Evolutionary conservation across 306 rosid genomes (phyloP), one percentile per base, ranked within the genome.

Genomic region (Adenanthera pavonina): DNA sequence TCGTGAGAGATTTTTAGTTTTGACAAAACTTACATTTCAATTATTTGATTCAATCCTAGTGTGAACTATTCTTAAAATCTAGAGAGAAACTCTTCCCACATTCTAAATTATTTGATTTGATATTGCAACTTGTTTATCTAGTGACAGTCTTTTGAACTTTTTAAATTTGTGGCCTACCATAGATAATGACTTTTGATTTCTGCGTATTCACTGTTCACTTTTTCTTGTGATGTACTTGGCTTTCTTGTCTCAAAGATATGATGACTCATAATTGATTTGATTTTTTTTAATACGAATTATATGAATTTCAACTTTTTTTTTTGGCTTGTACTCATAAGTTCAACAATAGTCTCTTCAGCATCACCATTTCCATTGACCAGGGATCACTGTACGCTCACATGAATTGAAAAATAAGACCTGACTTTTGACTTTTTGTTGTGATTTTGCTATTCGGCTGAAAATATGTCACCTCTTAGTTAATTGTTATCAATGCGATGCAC

Each of bases 1-100:
- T n/a, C n/a, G n/a, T n/a, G n/a, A n/a, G 64, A 8, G 30, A 8
- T n/a, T 20, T 5, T 8, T n/a, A 20, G 25, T 60, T 60, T 25
- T 25, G 8, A 57, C 16, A 2, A 14, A 78, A 52, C 35, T 25
- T 35, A 12, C 19, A 10, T 48, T 5, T 35, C 34, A 10, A 36
- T 78, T 65, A 48, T 78, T 66, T 49, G 35, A 78, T 72, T 72
- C 62, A 60, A 60, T 25, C 66, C 10, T 57, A 57, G 34, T 57
- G 7, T 3, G 66, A 30, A 60, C 6, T 25, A 30, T 25, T 9
- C 36, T 20, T 35, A 60, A 9, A 40, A 40, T 40, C 3, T 40
- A 25, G 30, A 25, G 30, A 25, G 30, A 25, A 25, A 25, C 30
- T 25, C 30, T 25, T 25, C 30, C 30, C 30, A 25, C 30, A 25